These are phyloP conservation scores for Aspergillus cavernicola DNA, from an alignment of 495 filamentous ascomycete species.

Conservation along the genomic window DNA sequence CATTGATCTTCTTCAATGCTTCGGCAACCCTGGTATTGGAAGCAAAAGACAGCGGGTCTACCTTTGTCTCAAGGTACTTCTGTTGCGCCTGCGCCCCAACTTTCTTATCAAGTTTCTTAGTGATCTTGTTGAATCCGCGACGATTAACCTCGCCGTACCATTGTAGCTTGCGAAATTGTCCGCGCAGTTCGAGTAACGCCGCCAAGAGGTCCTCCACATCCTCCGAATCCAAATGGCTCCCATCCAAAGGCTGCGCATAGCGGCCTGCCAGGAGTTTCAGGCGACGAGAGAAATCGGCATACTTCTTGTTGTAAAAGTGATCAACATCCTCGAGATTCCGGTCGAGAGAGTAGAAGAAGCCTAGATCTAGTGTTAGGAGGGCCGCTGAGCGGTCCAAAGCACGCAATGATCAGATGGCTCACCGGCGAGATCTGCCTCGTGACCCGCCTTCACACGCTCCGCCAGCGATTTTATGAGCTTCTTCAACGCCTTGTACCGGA, in stretches of 20 bases:
- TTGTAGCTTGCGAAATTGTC: conserved; percentile 83
- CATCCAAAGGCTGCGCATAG: conserved; percentile 62
- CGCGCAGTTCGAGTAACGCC: conserved; percentile 80
- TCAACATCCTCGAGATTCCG: conserved; percentile 96
- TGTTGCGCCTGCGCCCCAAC: conserved; percentile 70
- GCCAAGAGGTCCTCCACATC: conserved; percentile 86
- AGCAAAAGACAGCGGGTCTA: conserved; percentile 79
- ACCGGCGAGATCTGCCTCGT: conserved; percentile 77
- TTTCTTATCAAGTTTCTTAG: conserved; percentile 96
- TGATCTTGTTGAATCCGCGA: conserved; percentile 93
- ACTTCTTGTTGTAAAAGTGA: conserved; percentile 93
- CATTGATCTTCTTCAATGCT: conserved; percentile 75
- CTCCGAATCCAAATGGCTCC: conserved; percentile 58
- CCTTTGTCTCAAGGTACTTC: conserved; percentile 80
- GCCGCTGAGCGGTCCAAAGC: conserved; percentile 8
- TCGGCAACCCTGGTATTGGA: conserved; percentile 63
- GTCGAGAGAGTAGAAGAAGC: conserved; percentile 91
- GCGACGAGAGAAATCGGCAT: conserved; percentile 73
- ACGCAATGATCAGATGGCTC: conserved; percentile 25
- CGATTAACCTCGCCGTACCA: conserved; percentile 98
- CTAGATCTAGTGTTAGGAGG: conserved; percentile 46
- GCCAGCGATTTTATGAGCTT: conserved; percentile 82
- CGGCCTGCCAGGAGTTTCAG: conserved; percentile 80
- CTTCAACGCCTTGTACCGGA: conserved; percentile 95
- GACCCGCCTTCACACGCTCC: conserved; percentile 57